Base-by-base conservation (phyloP, 1,139 yeast species). In the Pneumocystis wakefieldiae region DNA sequence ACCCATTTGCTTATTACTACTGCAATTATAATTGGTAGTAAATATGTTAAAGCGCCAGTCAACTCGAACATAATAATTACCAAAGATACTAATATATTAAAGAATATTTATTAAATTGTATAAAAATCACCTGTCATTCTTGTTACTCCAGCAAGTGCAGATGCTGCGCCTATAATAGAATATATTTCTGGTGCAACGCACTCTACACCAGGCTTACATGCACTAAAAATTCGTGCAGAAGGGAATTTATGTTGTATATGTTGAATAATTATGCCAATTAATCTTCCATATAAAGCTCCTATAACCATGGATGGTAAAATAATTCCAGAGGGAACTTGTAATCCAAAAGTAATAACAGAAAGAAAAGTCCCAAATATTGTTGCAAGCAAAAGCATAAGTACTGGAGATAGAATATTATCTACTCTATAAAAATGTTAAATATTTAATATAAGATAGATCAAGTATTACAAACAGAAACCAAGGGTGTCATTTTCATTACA, bases 291-390 rank as follows among this genome's bases (percentile, higher is more conserved):
- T 17, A 84, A 73, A 0, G 87, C 87, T 8, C 88, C 88, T 63
- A 80, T 76, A 1, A 83, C 85, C 87, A 84, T 83, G 0, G 86
- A 81, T 1, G 88, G 88, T 0, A 84, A 85, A 69, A 84, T 83
- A 32, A 84, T 81, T 29, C 88, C 88, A 64, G 83, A 79, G 0
- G 88, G 88, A 1, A 84, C 75, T 68, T 82, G 83, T 64, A 83
- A 72, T 0, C 88, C 88, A 71, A 82, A 82, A 0, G 86, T 81
- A 14, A 82, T 57, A 12, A 28, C 5, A 15, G 17, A 37, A 19
- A 57, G 29, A 57, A 57, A 37, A 78, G 0, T 85, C 14, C 42
- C 42, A 19, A 57, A 37, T 57, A 39, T 24, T 24, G 29, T 12
- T 19, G 59, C n/a, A 57, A 10, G 14, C 24, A 48, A n/a, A 48